Conservation (phyloP, 2,329 filamentous ascomycete species). For the Paraphoma chrysanthemicola region DNA sequence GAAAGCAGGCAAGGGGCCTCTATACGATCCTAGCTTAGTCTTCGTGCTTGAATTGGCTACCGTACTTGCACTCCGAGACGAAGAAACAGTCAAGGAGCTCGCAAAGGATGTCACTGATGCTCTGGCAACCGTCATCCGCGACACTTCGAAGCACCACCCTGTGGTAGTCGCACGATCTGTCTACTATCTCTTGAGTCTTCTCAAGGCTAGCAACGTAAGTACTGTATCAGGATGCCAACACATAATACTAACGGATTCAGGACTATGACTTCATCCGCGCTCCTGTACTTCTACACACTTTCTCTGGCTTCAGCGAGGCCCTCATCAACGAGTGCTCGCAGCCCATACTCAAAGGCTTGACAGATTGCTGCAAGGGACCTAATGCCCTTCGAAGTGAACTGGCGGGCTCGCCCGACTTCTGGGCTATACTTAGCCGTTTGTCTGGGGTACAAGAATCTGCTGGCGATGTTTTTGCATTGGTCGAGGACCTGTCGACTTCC, state of each 20-base stretch:
- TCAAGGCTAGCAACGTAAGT: conserved; percentile 84
- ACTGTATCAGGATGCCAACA: background rate
- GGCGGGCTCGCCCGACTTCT: conserved; percentile 96
- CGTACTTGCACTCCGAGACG: conserved; percentile 77
- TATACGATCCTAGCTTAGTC: conserved; percentile 84
- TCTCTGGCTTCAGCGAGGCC: conserved; percentile 84
- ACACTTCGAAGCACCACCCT: conserved; percentile 78
- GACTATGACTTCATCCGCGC: conserved; percentile 91
- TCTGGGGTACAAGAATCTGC: conserved; percentile 74
- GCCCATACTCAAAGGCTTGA: conserved; percentile 79
- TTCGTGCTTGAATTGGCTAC: conserved; percentile 94
- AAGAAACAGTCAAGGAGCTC: conserved; percentile 72
- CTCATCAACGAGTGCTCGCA: conserved; percentile 77
- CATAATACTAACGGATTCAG: conserved; percentile 50
- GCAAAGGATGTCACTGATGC: conserved; percentile 82
- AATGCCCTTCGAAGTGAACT: conserved; percentile 86
- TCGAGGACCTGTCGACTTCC: conserved; percentile 74
- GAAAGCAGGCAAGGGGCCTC: conserved; percentile 60
- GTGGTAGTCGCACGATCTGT: conserved; percentile 84
- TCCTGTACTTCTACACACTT: conserved; percentile 87
- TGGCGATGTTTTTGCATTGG: conserved; percentile 82
- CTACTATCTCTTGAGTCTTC: conserved; percentile 83
- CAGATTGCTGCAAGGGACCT: conserved; percentile 78
- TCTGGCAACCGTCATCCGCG: conserved; percentile 81
- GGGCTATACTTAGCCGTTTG: conserved; percentile 83